Conservation (phyloP, 139 green algal species). For the Trebouxia sp. region DNA sequence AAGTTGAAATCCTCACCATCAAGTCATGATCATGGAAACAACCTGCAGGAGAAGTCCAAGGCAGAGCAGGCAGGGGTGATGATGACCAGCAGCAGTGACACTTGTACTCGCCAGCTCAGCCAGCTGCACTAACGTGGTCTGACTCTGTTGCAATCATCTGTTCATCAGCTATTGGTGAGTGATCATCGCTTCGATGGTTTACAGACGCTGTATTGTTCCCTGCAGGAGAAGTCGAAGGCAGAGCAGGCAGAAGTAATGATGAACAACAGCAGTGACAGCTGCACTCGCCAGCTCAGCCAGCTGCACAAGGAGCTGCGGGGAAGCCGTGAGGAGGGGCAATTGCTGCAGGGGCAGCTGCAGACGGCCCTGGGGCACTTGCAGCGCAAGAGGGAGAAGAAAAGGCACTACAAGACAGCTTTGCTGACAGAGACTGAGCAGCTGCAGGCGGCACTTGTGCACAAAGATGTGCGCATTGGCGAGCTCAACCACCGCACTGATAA, state of each 20-base stretch:
- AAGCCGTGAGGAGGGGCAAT: neutral
- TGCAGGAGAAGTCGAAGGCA: constrained; percentile 11
- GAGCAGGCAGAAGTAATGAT: constrained; percentile 20
- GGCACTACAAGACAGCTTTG: constrained; percentile 18
- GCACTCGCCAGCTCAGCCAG: constrained; percentile 15
- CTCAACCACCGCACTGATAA: constrained; percentile 11
- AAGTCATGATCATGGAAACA: too few relatives aligned
- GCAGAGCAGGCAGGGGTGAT: too few relatives aligned
- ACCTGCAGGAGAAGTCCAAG: too few relatives aligned
- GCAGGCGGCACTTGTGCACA: constrained; percentile 18
- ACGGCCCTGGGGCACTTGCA: neutral
- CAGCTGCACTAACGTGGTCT: too few relatives aligned
- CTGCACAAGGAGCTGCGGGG: constrained; percentile 13
- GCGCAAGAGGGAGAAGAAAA: constrained; percentile 27
- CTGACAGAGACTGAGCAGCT: constrained; percentile 11
- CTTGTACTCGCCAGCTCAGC: too few relatives aligned
- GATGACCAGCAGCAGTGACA: too few relatives aligned
- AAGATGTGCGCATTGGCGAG: constrained; percentile 26
- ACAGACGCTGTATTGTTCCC: too few relatives aligned
- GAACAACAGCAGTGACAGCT: constrained; percentile 25
- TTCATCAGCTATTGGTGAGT: too few relatives aligned
- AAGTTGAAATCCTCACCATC: too few relatives aligned
- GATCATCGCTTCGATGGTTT: too few relatives aligned
- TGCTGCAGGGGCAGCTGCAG: constrained; percentile 17
- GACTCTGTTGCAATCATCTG: too few relatives aligned